These are phyloP conservation scores for Sungouiella blattae DNA, from an alignment of 805 yeast genomes.

Conservation along the genomic window DNA sequence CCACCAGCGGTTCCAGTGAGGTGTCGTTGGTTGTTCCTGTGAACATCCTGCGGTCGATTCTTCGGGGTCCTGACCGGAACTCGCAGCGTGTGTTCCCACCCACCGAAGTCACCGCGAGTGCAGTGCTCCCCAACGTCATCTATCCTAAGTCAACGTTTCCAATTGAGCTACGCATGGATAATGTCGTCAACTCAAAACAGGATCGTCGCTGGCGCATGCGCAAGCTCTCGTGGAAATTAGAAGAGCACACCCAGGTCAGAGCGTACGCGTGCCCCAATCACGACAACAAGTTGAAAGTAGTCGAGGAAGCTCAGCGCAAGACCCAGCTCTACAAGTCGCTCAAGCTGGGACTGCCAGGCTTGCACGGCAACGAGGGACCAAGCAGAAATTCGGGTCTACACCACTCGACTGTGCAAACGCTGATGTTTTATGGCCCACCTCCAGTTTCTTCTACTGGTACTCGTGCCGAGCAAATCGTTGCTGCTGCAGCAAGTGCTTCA, in stretches of 20 bases:
- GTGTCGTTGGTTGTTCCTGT: conserved; percentile 55
- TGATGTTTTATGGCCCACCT: conserved; percentile 13
- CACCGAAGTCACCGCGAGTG: conserved; percentile 82
- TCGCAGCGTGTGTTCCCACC: conserved; percentile 94
- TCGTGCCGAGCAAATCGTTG: not conserved
- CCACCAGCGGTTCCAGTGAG: conserved; percentile 27
- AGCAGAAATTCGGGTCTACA: conserved; percentile 14
- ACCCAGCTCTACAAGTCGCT: conserved; percentile 9
- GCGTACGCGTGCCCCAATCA: conserved; percentile 60
- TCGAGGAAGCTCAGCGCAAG: conserved; percentile 36
- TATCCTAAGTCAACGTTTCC: conserved; percentile 87
- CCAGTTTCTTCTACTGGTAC: conserved; percentile 6
- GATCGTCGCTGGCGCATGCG: conserved; percentile 89
- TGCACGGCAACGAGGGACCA: conserved; percentile 5
- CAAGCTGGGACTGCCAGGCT: conserved; percentile 4
- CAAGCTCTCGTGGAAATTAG: conserved; percentile 82
- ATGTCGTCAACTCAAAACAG: conserved; percentile 48
- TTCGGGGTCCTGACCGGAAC: conserved; percentile 79
- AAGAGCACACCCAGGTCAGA: conserved; percentile 69
- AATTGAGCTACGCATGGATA: conserved; percentile 76
- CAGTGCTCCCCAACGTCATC: conserved; percentile 82
- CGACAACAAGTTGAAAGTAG: conserved; percentile 42
- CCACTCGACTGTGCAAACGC: conserved; percentile 16
- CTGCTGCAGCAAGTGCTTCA: not conserved
- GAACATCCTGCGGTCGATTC: conserved; percentile 69